Base-by-base conservation (phyloP, 139 green algal species). In the Chlamydomonas sp. region DNA sequence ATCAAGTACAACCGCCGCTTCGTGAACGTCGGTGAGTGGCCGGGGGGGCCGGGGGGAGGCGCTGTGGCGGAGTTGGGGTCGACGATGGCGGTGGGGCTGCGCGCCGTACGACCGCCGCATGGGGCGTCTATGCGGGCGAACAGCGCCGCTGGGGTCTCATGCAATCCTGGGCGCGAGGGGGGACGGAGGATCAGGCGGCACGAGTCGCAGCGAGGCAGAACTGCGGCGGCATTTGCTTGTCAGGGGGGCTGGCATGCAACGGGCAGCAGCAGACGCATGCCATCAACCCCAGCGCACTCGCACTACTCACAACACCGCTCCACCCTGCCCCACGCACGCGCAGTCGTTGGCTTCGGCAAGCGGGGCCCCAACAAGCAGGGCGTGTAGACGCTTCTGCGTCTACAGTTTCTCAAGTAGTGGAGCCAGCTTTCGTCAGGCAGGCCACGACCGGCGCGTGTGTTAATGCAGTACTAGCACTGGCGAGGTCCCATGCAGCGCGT, bases 1-100 rank as follows among this genome's bases (percentile, higher is more conserved):
- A 84, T 96, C 36, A 90, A 97, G 81, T 98, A 98, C 91, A 98
- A 97, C 87, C 82, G 95, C 72, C 88, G 95, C 54, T 98, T 98
- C 71, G 81, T 87, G 39, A 87, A 87, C 71, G 81, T 87, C 60
- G 81, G 81, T 87, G 73, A 80, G 81, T 76, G 57, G 35, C 5
- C 24, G 28, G n/a, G n/a, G n/a, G n/a, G 29, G 65, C n/a, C 24
- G 3, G 33, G 33, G 20, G 5, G 31, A 6, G 16, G 24, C 16
- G 22, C 16, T 58, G 69, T 70, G n/a, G n/a, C n/a, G n/a, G n/a
- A n/a, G n/a, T n/a, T n/a, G n/a, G n/a, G n/a, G n/a, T n/a, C n/a
- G n/a, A n/a, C n/a, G n/a, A n/a, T n/a, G n/a, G n/a, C n/a, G n/a
- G n/a, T n/a, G n/a, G n/a, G n/a, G n/a, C n/a, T n/a, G n/a, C n/a